Evolutionary conservation across 2,329 filamentous ascomycete genomes (phyloP), one percentile per base, ranked within the genome.

Genomic region (Balansia obtecta): DNA sequence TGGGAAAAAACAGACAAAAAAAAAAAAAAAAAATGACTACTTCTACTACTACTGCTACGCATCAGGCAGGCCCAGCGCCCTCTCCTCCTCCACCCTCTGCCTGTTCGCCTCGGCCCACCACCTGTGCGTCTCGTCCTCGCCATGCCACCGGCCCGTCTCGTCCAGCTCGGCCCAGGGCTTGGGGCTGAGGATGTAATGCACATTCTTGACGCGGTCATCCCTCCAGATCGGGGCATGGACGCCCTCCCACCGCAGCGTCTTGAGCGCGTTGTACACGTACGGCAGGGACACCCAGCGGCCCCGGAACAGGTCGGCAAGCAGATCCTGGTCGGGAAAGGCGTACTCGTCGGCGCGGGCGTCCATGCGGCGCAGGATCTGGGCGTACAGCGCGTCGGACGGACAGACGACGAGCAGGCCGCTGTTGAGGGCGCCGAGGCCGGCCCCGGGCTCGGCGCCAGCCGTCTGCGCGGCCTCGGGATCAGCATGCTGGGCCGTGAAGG

Each of bases 231-330:
- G 59, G 30, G 65, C 62, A 58, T 83, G 79, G 32, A 80, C 76
- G 12, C 67, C 70, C 15, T 67, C 57, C 67, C 71, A 71, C 15
- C 76, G 65, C 67, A 82, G 53, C 15, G 79, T 81, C 71, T 82
- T 82, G 54, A 83, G 70, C 10, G 77, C 79, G 56, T 83, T 83
- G 62, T 82, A 82, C 13, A 73, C 65, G 57, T 82, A 82, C 1
- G 78, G 77, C 57, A 83, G 66, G 6, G 74, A 61, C 12, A 77
- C 73, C 79, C 79, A 83, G 34, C 76, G 68, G 34, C 69, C 73
- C 11, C 63, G 63, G 64, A 76, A 83, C 20, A 80, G 63, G 46
- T 76, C 73, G 3, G 74, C 73, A 18, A 83, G 69, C 45, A 83
- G 67, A 33, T 70, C 72, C 65, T 83, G 79, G 59, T 83, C 79